Conservation (phyloP, 148 eudicot species). For the Selenicereus undatus region DNA sequence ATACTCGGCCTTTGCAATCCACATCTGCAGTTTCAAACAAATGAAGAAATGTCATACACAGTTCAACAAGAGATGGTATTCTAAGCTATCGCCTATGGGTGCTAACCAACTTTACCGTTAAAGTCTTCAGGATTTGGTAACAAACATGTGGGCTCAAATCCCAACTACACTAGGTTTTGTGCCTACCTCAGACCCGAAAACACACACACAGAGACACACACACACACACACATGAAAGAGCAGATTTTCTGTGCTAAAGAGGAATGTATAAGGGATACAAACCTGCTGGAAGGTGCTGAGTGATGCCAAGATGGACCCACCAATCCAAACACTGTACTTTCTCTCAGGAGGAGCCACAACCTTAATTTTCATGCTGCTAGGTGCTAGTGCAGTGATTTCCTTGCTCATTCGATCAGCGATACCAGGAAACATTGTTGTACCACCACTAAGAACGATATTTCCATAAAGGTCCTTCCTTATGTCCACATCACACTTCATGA, state of each 20-base stretch:
- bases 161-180: too few relatives aligned
- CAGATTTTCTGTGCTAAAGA: neutral
- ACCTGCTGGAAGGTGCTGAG: constrained; percentile 67
- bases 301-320: constrained; percentile 57
- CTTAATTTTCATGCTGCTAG: constrained; percentile 64
- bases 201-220: too few relatives aligned
- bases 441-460: constrained; percentile 58
- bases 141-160: too few relatives aligned
- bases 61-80: constrained; percentile 3
- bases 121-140: too few relatives aligned
- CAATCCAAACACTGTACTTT: constrained; percentile 64
- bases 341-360: constrained; percentile 64
- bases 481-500: constrained; percentile 62
- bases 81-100: neutral
- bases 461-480: constrained; percentile 58
- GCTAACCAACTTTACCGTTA: neutral
- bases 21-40: constrained; percentile 30
- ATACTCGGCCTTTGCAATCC: constrained; percentile 44
- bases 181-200: too few relatives aligned
- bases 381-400: constrained; percentile 55
- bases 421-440: constrained; percentile 56
- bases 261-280: neutral
- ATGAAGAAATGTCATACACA: neutral
- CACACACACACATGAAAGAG: too few relatives aligned
- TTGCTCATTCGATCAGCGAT: constrained; percentile 64